Evolutionary conservation across 768 basidiomycete species (phyloP).

Genomic region (Leccinum obscurum): DNA sequence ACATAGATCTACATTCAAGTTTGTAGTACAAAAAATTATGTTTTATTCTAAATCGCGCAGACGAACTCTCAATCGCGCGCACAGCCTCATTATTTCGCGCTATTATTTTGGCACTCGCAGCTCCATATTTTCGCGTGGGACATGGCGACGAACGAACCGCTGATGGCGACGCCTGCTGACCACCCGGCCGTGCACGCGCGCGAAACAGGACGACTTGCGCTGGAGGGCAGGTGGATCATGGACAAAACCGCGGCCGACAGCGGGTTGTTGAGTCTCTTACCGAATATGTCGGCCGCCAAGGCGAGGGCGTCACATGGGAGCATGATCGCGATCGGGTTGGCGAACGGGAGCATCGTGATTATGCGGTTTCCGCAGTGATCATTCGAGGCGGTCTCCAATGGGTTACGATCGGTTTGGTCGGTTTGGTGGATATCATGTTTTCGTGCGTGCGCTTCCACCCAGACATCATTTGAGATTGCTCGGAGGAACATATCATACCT

Average conservation of each 20-base stretch:
- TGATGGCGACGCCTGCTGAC: slow-evolving; percentile 23
- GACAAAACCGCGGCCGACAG: slow-evolving; percentile 15
- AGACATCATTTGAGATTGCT: no score
- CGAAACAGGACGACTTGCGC: slow-evolving; percentile 7
- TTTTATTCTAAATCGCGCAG: no score
- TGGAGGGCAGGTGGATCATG: slow-evolving; percentile 29
- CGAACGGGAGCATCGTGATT: slow-evolving; percentile 31
- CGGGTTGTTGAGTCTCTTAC: slow-evolving; percentile 21
- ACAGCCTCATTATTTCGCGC: no score
- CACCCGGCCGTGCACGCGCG: slow-evolving; percentile 11
- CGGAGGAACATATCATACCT: no score
- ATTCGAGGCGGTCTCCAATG: not conserved
- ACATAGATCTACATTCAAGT: no score
- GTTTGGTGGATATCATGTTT: not conserved
- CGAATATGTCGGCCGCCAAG: slow-evolving; percentile 31
- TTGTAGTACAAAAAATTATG: no score
- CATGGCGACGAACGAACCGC: slow-evolving; percentile 16
- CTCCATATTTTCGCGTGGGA: slow-evolving; percentile 34
- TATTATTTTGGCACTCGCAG: no score
- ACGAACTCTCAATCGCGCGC: no score
- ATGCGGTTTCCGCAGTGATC: slow-evolving; percentile 21
- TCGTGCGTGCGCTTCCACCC: no score
- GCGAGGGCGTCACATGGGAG: slow-evolving; percentile 23
- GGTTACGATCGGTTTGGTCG: not conserved
- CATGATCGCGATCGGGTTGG: slow-evolving; percentile 29